phyloP scores from a whole-genome alignment of 306 rosid species.

The Cicer bijugum region DNA sequence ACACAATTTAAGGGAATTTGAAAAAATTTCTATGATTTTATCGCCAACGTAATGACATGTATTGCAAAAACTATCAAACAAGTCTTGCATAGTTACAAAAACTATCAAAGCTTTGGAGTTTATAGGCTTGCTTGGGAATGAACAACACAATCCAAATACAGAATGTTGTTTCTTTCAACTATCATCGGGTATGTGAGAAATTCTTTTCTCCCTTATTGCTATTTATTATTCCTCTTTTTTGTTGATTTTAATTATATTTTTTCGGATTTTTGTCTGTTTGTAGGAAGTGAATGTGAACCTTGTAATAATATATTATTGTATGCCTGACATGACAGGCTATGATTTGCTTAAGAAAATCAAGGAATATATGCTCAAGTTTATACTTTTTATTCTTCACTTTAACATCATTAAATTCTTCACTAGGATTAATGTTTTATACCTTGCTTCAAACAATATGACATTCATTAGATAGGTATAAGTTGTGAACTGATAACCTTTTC shows the following conservation, averaged over 20 bases:
- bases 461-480: no score
- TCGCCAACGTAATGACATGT: no score
- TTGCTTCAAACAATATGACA: no score
- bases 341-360: conserved; percentile 92
- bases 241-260: conserved; percentile 34
- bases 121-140: conserved; percentile 71
- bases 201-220: conserved; percentile 25
- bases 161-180: conserved; percentile 54
- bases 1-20: no score
- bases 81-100: no score
- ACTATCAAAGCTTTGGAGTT: conserved; percentile 77
- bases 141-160: conserved; percentile 52
- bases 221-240: conserved; percentile 32
- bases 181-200: conserved; percentile 60
- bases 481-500: no score
- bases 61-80: no score
- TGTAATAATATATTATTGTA: conserved; percentile 90
- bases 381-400: no score
- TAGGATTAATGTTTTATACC: no score
- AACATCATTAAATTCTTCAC: no score
- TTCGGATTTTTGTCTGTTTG: conserved; percentile 42
- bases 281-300: conserved; percentile 92
- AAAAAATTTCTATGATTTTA: no score
- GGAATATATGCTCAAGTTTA: conserved; percentile 35
- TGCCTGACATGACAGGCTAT: conserved; percentile 99